Conservation (phyloP, 352 stramenopile species). For the Blastocystis hominis region DNA sequence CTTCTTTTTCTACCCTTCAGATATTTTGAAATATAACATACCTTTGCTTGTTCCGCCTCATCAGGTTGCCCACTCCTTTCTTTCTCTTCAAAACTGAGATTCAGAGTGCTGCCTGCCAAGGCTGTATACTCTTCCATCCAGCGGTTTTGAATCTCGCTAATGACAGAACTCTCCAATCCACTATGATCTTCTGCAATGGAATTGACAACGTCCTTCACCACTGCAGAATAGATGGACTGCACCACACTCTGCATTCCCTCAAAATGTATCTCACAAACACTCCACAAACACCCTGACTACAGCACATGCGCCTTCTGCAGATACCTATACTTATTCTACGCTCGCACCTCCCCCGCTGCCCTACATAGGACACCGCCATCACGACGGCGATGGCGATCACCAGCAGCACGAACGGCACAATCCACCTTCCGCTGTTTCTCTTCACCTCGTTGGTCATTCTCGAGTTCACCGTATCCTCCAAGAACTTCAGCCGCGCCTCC, state of each 20-base stretch:
- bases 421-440: conserved; percentile 24
- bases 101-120: not conserved
- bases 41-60: not conserved
- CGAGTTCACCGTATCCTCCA: conserved; percentile 20
- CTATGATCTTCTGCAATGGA: not conserved
- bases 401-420: conserved; percentile 38
- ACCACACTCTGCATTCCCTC: not conserved
- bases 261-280: not conserved
- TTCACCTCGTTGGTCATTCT: conserved; percentile 34
- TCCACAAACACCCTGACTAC: not conserved
- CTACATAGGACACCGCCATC: not conserved
- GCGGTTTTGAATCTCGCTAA: not conserved
- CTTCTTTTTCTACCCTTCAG: not conserved
- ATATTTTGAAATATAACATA: not conserved
- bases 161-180: not conserved
- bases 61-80: not conserved
- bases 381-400: conserved; percentile 1
- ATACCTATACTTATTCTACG: conserved; percentile 55
- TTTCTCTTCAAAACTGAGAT: not conserved
- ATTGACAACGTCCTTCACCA: not conserved
- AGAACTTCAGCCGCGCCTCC: conserved; percentile 15
- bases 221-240: not conserved
- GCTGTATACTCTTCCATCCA: not conserved
- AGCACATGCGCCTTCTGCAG: conserved; percentile 51
- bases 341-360: not conserved